Evolutionary conservation across 805 yeast genomes (phyloP), one percentile per base, ranked within the genome.

Genomic region (Komagataella kurtzmanii): DNA sequence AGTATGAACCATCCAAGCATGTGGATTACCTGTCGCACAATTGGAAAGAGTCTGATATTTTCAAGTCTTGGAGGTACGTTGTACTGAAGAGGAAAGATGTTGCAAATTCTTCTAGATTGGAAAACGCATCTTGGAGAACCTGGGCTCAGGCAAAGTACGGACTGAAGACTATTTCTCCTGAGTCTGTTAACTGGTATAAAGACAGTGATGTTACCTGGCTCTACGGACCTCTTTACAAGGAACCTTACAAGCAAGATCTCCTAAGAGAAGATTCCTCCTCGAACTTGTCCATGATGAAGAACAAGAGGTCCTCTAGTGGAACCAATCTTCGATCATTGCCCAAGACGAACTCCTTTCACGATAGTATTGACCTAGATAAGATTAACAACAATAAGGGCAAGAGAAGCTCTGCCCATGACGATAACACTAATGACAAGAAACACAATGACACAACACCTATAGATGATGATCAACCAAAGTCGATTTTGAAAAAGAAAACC

Each of bases 121-220:
- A 86, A 63, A 86, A 86, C 60, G 95, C 97, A 12, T 77, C 88
- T 30, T 93, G 98, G 97, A 77, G 99, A 65, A 88, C 96, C 19
- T 91, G 98, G 98, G 90, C 97, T 10, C 93, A 91, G 67, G 78
- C 93, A 51, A 79, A 85, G 58, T 77, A 79, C 56, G 74, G 80
- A 30, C 68, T 83, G 51, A 68, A 73, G 56, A 93, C 99, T 0
- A 87, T 91, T 6, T 80, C 90, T 17, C 99, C 99, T 1, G 95
- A 88, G 60, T 77, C 79, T 44, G 86, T 93, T 48, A 91, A 93
- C 65, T 93, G 99, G 99, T 81, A 88, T 47, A 93, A 95, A 67
- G 99, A 93, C 60, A 83, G 85, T 53, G 99, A 93, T 65, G 97
- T 93, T 8, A 89, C 97, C 1, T 93, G 99, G 99, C 76, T 93